Base-by-base conservation (phyloP, 805 yeast genomes). In the Komagataella ulmi region DNA sequence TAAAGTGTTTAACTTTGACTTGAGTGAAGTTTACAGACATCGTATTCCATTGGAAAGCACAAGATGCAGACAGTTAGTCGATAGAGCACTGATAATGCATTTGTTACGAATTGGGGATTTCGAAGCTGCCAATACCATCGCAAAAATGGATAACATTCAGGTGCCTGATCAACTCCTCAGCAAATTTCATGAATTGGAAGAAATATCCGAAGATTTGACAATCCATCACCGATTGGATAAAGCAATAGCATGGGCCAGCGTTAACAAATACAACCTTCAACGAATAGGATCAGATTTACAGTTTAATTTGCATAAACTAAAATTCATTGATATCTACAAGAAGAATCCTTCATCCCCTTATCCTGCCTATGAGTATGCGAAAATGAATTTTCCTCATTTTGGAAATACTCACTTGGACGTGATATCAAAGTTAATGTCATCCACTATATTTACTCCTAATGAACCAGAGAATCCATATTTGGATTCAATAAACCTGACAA, bases 161-260 rank as follows among this genome's bases (percentile, higher is more conserved):
- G 48, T 60, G 1, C 66, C 66, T 17, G 54, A 50, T 6, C 60
- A 58, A 24, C 55, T 68, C 6, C 58, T 75, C 2, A 52, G 55
- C 2, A 67, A 68, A 21, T 75, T 79, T 53, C 59, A 64, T 5
- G 59, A 65, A 19, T 64, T 80, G 72, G 71, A 73, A 23, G 63
- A 62, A 12, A 75, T 78, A 3, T 58, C 75, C 17, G 23, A 44
- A 44, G 68, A 67, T 44, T 55, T 64, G 44, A 57, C 75, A 19
- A 62, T 62, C 24, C 50, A 60, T 2, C 65, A 68, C 3, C 62
- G 77, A 50, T 58, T 75, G 24, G 59, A 57, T 4, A 68, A 73
- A 6, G 83, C 85, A 12, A 70, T 76, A 24, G 62, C 61, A 2
- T 81, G 86, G 86, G 69, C 72, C 30, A 52, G 57, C 5, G 48